Conservation (phyloP, 2,329 filamentous ascomycete genomes). For the Nigrospora oryzae region DNA sequence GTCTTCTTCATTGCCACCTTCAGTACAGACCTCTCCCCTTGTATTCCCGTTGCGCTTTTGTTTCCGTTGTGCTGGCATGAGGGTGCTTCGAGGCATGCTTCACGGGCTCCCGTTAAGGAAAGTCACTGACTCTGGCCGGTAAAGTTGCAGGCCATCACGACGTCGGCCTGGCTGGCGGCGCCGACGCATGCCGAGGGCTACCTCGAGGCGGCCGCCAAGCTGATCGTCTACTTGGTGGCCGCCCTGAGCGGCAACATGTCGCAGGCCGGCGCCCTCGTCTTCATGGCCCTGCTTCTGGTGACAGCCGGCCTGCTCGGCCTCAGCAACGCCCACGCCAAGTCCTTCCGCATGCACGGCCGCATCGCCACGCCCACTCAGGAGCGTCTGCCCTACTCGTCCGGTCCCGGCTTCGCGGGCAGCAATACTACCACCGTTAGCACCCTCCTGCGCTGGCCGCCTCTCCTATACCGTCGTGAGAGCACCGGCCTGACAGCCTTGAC, state of each 20-base stretch:
- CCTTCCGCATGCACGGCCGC: slow-evolving; percentile 42
- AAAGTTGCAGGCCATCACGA: slow-evolving; percentile 42
- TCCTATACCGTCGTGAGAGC: neutral
- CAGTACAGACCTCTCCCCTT: too few species aligned
- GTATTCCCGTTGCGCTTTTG: too few species aligned
- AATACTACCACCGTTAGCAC: neutral
- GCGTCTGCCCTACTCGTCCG: slow-evolving; percentile 8
- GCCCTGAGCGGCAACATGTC: slow-evolving; percentile 46
- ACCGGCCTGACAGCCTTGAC: slow-evolving; percentile 15
- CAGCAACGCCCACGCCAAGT: slow-evolving; percentile 40
- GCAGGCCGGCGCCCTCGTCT: slow-evolving; percentile 39
- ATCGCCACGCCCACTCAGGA: slow-evolving; percentile 26
- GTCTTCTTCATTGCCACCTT: too few species aligned
- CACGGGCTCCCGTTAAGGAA: too few species aligned
- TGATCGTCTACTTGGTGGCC: slow-evolving; percentile 50
- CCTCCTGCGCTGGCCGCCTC: neutral
- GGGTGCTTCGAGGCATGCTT: too few species aligned
- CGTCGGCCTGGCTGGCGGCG: slow-evolving; percentile 44
- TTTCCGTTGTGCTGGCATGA: too few species aligned
- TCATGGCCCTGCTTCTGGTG: slow-evolving; percentile 41
- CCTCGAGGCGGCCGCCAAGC: slow-evolving; percentile 42
- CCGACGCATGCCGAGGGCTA: slow-evolving; percentile 42
- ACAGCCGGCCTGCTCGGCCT: slow-evolving; percentile 44
- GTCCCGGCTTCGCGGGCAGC: neutral
- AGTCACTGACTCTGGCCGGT: too few species aligned